Base-by-base conservation (phyloP, 495 filamentous ascomycete species). In the Neurospora sp. region DNA sequence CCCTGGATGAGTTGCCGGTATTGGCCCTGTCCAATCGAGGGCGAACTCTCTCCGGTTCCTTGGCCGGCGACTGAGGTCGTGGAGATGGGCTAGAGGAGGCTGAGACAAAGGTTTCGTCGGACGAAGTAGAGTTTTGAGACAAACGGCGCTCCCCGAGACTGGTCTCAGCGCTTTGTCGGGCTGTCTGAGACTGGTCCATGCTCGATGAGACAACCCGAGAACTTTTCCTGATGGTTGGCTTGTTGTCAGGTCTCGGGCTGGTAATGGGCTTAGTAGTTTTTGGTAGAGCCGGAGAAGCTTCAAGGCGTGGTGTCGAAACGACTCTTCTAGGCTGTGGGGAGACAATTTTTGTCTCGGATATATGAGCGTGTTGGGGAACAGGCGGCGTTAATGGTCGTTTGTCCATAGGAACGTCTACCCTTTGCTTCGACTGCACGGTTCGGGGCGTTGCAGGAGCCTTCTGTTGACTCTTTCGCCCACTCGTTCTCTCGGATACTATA, bases 81-180 rank as follows among this genome's bases (percentile, higher is more conserved):
- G 79, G 78, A 1, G 81, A 79, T 31, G 78, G 82, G 5, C 71
- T 78, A 9, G 82, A 84, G 2, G 83, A 84, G n/a, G 84, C 84
- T 3, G 84, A 86, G 22, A 86, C 83, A 70, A 86, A 86, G 0
- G 79, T 82, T 27, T 84, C 83, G 73, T 83, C 75, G 35, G 84
- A 84, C 8, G 83, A 85, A 27, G 70, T 74, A 7, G 84, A 85
- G 42, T 42, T 73, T 37, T 73, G 65, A 10, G 78, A 76, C 37
- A 40, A 7, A 8, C 68, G 71, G 39, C 78, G 77, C 2, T 38
- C 69, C 71, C 37, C 31, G 38, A 44, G 39, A 38, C 59, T 20
- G 71, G 20, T 69, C 53, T 68, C 47, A 20, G 22, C 9, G 39
- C 68, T 41, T 31, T 31, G 71, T 41, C 22, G 22, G 16, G 2